Percentiles rank a stretch among this genome's conserved stretches.
phyloP scores from a whole-genome alignment of 1,139 yeast species.

The Nadsonia commutata region DNA sequence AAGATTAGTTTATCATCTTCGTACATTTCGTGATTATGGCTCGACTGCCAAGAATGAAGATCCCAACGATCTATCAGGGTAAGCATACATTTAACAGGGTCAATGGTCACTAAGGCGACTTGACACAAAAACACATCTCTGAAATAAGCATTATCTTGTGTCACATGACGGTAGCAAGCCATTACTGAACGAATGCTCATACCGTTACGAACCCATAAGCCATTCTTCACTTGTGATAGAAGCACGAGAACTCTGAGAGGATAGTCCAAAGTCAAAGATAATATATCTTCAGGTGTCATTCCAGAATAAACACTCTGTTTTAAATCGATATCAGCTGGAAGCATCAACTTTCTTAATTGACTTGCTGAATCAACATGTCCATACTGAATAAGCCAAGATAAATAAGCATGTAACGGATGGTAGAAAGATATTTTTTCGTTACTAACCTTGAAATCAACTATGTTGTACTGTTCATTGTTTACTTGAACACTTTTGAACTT shows the following conservation, averaged over 20 bases:
- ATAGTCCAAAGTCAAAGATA: constrained; percentile 43
- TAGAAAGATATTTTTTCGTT: constrained; percentile 49
- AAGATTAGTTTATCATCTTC: constrained; percentile 26
- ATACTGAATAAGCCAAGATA: constrained; percentile 57
- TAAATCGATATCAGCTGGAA: constrained; percentile 8
- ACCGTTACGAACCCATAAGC: constrained; percentile 87
- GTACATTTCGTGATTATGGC: constrained; percentile 2
- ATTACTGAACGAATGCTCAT: constrained; percentile 65
- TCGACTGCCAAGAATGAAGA: constrained; percentile 16
- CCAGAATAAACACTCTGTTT: background rate
- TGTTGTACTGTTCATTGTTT: constrained; percentile 7
- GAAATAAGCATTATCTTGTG: constrained; percentile 66
- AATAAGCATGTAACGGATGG: constrained; percentile 66
- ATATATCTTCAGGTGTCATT: constrained; percentile 6
- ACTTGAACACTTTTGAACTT: constrained; percentile 7
- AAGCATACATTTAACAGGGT: constrained; percentile 43
- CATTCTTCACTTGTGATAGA: constrained; percentile 59
- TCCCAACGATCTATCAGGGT: constrained; percentile 62
- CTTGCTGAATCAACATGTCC: constrained; percentile 21
- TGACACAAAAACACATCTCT: constrained; percentile 68
- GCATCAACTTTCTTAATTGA: constrained; percentile 17
- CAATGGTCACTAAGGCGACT: constrained; percentile 40
- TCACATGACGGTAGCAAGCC: constrained; percentile 66
- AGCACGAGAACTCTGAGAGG: constrained; percentile 65
- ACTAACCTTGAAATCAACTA: constrained; percentile 29